A percentile compares a stretch with the other conserved stretches of the same genome.
Evolutionary conservation across 2,329 filamentous ascomycete species (phyloP).

Genomic region (Endoconidiophora laricicola): DNA sequence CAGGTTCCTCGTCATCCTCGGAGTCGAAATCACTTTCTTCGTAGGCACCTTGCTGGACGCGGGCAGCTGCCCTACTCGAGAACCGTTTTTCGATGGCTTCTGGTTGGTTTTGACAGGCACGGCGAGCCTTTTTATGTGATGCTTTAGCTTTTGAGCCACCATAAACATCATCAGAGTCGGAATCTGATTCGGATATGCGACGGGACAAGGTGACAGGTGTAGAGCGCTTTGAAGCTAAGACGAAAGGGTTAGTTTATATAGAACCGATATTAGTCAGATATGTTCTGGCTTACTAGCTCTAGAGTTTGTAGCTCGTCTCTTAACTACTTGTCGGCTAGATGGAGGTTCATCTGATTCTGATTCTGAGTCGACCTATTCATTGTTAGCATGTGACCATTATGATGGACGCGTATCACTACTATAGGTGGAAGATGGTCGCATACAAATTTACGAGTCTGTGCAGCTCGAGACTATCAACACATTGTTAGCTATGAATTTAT

Average conservation of each 20-base stretch:
- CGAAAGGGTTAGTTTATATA: constrained; percentile 13
- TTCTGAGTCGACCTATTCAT: constrained; percentile 32
- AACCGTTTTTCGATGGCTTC: constrained; percentile 72
- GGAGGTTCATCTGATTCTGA: constrained; percentile 48
- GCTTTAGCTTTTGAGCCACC: constrained; percentile 57
- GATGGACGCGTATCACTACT: neutral
- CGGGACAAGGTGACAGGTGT: constrained; percentile 28
- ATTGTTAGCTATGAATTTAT: constrained; percentile 4
- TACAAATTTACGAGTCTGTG: constrained; percentile 41
- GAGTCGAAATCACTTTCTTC: constrained; percentile 52
- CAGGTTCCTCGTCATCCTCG: constrained; percentile 38
- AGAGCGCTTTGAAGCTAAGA: constrained; percentile 41
- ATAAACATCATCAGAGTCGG: constrained; percentile 56
- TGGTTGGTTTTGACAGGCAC: constrained; percentile 51
- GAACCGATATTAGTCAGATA: neutral
- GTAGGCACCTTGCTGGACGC: constrained; percentile 45
- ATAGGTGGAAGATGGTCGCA: constrained; percentile 7
- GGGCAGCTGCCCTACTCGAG: constrained; percentile 71
- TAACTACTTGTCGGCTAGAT: constrained; percentile 43
- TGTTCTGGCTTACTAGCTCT: constrained; percentile 36
- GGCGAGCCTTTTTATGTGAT: constrained; percentile 59
- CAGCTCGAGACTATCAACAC: constrained; percentile 33
- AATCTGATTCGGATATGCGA: constrained; percentile 45
- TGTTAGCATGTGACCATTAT: neutral
- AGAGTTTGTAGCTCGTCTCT: constrained; percentile 50